Evolutionary conservation across 2,329 filamentous ascomycete species (phyloP), one percentile per base, ranked within the genome.

Genomic region (Diaporthe citrichinensis): DNA sequence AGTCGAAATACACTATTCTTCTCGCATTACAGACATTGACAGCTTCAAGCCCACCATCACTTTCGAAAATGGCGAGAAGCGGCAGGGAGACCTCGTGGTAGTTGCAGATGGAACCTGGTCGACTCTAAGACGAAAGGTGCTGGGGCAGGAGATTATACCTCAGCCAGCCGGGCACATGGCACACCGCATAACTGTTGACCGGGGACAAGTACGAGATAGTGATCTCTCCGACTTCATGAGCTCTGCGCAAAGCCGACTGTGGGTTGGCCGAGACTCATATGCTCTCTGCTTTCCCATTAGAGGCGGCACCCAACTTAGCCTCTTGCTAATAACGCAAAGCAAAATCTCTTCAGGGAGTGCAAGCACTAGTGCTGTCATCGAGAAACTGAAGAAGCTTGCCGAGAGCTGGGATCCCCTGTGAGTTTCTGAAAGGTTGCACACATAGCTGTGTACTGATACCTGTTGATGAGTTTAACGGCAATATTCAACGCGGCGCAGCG

Each of bases 71-170:
- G 62, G 62, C 3, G 46, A 68, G 31, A 51, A 17, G 31, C 62
- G 46, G 31, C 31, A 23, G 6, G 62, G 62, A 23, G 46, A 68
- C 46, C 62, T 68, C n/a, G 62, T 68, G 23, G 31, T 68, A 12
- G 46, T 53, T 53, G 46, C 62, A 39, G 46, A 68, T 39, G 62
- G 62, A 34, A 36, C 62, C 31, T 68, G 62, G 62, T 68, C 62
- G n/a, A 39, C 9, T 23, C 46, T 68, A 4, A 51, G 62, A 25
- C 12, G 7, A 8, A 39, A 17, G 28, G 31, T 68, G 12, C 46
- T 39, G 34, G 31, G 25, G n/a, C 62, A 53, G 46, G 23, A 51
- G 8, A 28, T 68, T 20, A 20, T 25, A 12, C 62, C 62, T 36
- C 46, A 36, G 14, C 23, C 31, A 53, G 7, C 46, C 1, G 46